Conservation (phyloP, 495 filamentous ascomycete species). For the Schizothecium vesticola region DNA sequence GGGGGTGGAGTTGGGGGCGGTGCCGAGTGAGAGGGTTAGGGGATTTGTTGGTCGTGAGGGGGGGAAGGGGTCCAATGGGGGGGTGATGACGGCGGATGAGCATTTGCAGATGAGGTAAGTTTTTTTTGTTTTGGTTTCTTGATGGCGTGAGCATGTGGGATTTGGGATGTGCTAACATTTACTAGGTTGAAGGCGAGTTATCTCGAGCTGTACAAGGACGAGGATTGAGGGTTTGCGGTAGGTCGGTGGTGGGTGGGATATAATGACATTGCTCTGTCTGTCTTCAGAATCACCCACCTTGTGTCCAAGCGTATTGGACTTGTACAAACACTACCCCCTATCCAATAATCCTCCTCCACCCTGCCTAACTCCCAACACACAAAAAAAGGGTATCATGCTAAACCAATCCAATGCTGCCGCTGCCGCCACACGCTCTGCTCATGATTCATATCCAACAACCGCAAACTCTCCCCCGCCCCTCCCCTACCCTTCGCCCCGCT, state of each 20-base stretch:
- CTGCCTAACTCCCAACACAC: too few relatives aligned
- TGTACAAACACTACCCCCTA: neutral
- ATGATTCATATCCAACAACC: constrained; percentile 9
- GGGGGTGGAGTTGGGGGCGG: constrained; percentile 62
- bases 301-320: neutral
- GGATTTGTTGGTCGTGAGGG: constrained; percentile 18
- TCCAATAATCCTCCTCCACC: too few relatives aligned
- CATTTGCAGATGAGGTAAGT: constrained; percentile 60
- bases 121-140: neutral
- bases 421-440: constrained; percentile 16
- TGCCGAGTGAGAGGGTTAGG: constrained; percentile 61
- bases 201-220: constrained; percentile 41
- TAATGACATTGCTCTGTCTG: neutral
- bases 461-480: neutral
- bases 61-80: constrained; percentile 35
- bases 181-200: constrained; percentile 68
- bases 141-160: neutral
- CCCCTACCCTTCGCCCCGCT: neutral
- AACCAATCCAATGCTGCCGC: constrained; percentile 22
- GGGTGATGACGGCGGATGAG: constrained; percentile 71
- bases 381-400: constrained; percentile 10
- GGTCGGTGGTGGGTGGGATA: neutral
- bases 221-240: constrained; percentile 20
- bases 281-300: neutral
- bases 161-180: neutral